Evolutionary conservation across 179 eudicot species (phyloP).

Genomic region (Pouteria campechiana): DNA sequence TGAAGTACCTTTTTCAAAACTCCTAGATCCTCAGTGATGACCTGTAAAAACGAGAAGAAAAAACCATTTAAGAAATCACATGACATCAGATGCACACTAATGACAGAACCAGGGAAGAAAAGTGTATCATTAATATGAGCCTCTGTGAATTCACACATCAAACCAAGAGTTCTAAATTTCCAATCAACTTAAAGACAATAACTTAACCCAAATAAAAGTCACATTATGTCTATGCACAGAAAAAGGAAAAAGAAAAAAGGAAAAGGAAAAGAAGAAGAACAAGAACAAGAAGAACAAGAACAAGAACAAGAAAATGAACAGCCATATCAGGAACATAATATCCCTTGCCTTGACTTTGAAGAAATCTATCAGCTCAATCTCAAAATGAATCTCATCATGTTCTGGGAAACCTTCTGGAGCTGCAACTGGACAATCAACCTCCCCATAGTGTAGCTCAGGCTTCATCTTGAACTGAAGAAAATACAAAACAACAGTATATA

Average conservation of each 20-base stretch:
- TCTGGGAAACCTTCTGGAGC: constrained; percentile 71
- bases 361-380: constrained; percentile 87
- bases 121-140: no score
- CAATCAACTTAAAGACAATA: no score
- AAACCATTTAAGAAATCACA: not conserved
- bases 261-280: not conserved
- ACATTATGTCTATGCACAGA: no score
- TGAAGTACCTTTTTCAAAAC: constrained; percentile 76
- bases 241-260: no score
- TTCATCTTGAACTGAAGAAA: constrained; percentile 77
- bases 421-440: constrained; percentile 82
- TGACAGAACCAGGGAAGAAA: no score
- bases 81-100: not conserved
- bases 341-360: constrained; percentile 80
- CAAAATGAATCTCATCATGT: constrained; percentile 89
- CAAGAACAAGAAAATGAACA: not conserved
- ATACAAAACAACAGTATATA: not conserved
- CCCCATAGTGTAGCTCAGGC: constrained; percentile 91
- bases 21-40: constrained; percentile 76
- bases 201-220: no score
- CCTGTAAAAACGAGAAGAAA: constrained; percentile 37
- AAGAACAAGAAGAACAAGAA: not conserved
- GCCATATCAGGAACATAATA: not conserved
- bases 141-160: no score
- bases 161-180: no score